Evolutionary conservation across 805 yeast species (phyloP), one percentile per base, ranked within the genome.

Genomic region (Wickerhamomyces ciferrii): DNA sequence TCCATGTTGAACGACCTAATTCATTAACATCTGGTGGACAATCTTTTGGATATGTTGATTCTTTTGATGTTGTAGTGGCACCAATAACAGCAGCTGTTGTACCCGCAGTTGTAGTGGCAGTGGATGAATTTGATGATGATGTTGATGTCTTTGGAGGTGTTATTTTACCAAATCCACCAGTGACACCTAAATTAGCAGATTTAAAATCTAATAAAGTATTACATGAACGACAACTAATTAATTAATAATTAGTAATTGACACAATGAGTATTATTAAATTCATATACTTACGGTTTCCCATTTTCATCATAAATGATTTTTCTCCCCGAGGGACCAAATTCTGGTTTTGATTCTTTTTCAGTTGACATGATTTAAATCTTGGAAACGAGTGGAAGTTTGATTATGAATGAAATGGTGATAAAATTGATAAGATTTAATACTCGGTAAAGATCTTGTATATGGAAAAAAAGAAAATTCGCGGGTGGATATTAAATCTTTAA

Each of bases 1-100:
- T 88, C 99, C 99, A 94, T 3, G 97, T 81, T 0, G 96, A 81
- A 42, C 82, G 72, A 1, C 99, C 99, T 5, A 94, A 65, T 49
- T 74, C 72, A 44, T 75, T 83, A 3, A 86, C 92, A 66, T 91
- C 97, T 0, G 98, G 91, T 1, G 99, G 99, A 51, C 85, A 81
- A 25, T 78, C 83, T 44, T 72, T 69, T 2, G 65, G 50, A 50
- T 74, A 70, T 1, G 49, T 49, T 10, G 62, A 56, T 18, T 17
- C 43, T 25, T 59, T 48, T 0, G 66, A 52, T 5, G 46, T 34
- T 2, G 36, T 41, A 20, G 45, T 20, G 1, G 48, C 34, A 31
- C 57, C 49, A 9, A 52, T 53, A 10, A 62, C 50, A 7, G 54
- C 51, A 23, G 27, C 24, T 41, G 55, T 19, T 39, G 40, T 8